Evolutionary conservation across 805 yeast species (phyloP).

Genomic region (Candida maltosa): DNA sequence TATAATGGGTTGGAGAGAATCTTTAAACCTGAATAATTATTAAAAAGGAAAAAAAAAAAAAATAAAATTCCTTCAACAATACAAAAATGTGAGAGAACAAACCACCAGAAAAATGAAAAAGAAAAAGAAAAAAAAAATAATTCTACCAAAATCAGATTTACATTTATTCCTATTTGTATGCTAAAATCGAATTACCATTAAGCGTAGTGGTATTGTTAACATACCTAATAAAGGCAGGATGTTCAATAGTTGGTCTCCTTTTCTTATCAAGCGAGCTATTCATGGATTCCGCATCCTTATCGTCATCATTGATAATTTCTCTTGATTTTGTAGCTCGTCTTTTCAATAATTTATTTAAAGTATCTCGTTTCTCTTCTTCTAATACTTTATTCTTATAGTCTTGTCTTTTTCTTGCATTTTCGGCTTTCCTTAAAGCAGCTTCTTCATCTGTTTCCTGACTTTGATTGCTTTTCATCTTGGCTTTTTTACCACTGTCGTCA

Average conservation of each 20-base stretch:
- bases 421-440: conserved; percentile 75
- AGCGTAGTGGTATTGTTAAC: conserved; percentile 11
- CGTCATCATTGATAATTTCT: conserved; percentile 24
- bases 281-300: conserved; percentile 8
- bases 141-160: background rate
- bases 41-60: too few relatives aligned
- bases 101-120: too few relatives aligned
- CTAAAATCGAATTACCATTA: conserved; percentile 14
- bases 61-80: too few relatives aligned
- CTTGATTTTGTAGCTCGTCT: conserved; percentile 77
- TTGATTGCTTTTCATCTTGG: conserved; percentile 40
- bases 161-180: conserved; percentile 5
- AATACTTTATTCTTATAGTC: conserved; percentile 76
- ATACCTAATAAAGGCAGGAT: conserved; percentile 46
- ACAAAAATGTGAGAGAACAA: too few relatives aligned
- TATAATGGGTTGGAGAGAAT: too few relatives aligned
- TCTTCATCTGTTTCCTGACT: conserved; percentile 79
- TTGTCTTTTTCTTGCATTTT: conserved; percentile 82
- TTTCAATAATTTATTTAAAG: conserved; percentile 79
- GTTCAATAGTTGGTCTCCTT: conserved; percentile 42
- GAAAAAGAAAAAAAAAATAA: background rate
- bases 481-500: conserved; percentile 18
- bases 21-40: too few relatives aligned
- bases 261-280: conserved; percentile 26
- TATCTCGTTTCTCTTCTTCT: conserved; percentile 92